Evolutionary conservation across 163 green algal genomes (phyloP).

Genomic region (Scenedesmus sp.): DNA sequence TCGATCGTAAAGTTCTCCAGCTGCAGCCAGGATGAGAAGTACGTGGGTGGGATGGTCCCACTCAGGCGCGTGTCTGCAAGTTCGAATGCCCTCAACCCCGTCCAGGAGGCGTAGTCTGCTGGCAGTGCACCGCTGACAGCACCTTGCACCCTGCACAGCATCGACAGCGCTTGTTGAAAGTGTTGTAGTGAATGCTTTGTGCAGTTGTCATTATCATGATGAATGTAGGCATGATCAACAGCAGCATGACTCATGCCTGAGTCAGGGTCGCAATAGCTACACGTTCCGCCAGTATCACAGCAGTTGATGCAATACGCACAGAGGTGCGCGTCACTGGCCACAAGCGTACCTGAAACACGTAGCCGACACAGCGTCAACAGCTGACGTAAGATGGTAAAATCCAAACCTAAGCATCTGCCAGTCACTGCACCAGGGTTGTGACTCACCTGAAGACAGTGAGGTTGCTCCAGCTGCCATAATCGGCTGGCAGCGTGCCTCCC

Average conservation of each 20-base stretch:
- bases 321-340: no score
- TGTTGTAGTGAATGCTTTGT: neutral
- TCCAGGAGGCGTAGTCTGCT: neutral
- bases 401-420: neutral
- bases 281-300: no score
- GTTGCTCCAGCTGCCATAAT: neutral
- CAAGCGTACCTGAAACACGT: neutral
- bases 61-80: neutral
- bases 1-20: slow-evolving; percentile 41
- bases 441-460: slow-evolving; percentile 23
- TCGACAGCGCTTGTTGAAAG: neutral
- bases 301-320: neutral
- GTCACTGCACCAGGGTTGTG: neutral
- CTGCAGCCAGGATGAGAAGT: neutral
- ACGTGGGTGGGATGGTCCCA: slow-evolving; percentile 6
- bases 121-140: neutral
- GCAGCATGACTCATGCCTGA: no score
- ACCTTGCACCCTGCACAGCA: slow-evolving; percentile 9
- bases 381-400: no score
- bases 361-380: neutral
- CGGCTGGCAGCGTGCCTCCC: slow-evolving; percentile 12
- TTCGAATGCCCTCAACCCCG: neutral
- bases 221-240: no score
- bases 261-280: no score
- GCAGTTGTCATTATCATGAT: no score